Percentiles rank a stretch among this genome's conserved stretches.
phyloP scores from a whole-genome alignment of 257 asterid species.

The Plantago ovata region DNA sequence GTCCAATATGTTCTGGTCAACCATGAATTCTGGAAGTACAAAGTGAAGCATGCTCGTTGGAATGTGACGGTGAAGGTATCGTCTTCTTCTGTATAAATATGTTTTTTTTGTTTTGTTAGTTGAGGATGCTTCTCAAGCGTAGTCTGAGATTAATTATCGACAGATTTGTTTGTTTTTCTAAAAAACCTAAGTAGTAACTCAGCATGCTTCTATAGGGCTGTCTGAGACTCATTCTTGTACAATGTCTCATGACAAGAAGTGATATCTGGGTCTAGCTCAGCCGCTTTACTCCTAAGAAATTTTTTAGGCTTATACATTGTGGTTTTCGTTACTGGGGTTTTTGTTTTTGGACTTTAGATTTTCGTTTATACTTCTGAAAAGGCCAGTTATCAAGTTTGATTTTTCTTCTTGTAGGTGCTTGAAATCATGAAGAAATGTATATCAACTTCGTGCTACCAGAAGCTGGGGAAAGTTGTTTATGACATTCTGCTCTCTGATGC shows the following conservation, averaged over 20 bases:
- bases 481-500: constrained; percentile 71
- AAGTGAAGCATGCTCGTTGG: constrained; percentile 85
- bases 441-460: constrained; percentile 39
- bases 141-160: neutral
- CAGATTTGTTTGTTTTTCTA: too few relatives aligned
- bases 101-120: too few relatives aligned
- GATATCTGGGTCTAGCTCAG: too few relatives aligned
- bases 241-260: too few relatives aligned
- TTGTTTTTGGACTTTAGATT: constrained; percentile 9
- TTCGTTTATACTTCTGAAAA: constrained; percentile 3
- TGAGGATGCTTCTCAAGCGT: neutral
- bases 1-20: constrained; percentile 87
- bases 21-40: constrained; percentile 87
- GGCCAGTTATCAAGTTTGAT: constrained; percentile 14
- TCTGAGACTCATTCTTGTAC: too few relatives aligned
- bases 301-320: neutral
- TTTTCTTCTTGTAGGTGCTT: constrained; percentile 53
- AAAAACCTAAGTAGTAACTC: too few relatives aligned
- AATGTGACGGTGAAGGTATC: constrained; percentile 83
- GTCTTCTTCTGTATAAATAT: constrained; percentile 5
- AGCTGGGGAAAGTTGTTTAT: constrained; percentile 53
- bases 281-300: neutral
- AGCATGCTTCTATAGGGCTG: too few relatives aligned
- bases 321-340: constrained; percentile 10
- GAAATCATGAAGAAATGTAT: constrained; percentile 76